Percentiles rank a stretch among this genome's conserved stretches.
Conservation (phyloP, 2,329 filamentous ascomycete species). For the Plectosphaerella cucumerina region DNA sequence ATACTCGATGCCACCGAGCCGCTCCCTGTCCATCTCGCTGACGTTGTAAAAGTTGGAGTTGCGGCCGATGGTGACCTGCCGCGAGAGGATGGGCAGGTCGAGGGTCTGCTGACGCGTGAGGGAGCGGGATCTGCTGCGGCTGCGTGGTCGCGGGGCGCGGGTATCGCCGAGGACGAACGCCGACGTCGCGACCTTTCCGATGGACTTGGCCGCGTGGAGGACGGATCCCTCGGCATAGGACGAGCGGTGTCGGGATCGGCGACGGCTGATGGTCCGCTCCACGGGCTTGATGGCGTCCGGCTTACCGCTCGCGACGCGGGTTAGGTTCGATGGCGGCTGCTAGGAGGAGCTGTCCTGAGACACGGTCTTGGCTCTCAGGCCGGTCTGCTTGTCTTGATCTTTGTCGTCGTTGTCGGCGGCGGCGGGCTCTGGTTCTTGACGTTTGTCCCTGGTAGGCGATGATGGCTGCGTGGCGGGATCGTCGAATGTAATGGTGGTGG, state of each 20-base stretch:
- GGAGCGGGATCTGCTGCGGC: not conserved
- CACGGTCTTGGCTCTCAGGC: not conserved
- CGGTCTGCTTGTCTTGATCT: not conserved
- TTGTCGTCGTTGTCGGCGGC: not conserved
- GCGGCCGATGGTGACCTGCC: conserved; percentile 36
- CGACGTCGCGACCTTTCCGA: conserved; percentile 9
- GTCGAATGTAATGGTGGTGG: not conserved
- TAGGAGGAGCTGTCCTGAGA: not conserved
- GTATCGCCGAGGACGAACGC: not conserved
- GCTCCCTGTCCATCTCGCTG: conserved; percentile 32
- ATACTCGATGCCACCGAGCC: conserved; percentile 48
- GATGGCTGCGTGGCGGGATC: not conserved
- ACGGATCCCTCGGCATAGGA: not conserved
- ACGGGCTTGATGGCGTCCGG: not conserved
- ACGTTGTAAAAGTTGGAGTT: conserved; percentile 42
- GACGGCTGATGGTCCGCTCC: not conserved
- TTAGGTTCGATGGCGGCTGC: not conserved
- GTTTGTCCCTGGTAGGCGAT: not conserved
- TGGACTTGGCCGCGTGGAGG: conserved; percentile 5
- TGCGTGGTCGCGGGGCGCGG: not conserved
- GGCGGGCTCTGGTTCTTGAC: not conserved
- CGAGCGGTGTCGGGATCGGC: not conserved
- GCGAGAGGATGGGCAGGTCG: conserved; percentile 33
- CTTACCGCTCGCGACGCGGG: not conserved
- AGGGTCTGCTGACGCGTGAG: not conserved